A percentile compares a stretch with the other conserved stretches of the same genome.
Evolutionary conservation across 441 rosid genomes (phyloP).

Genomic region (Pelargonium citronellum): DNA sequence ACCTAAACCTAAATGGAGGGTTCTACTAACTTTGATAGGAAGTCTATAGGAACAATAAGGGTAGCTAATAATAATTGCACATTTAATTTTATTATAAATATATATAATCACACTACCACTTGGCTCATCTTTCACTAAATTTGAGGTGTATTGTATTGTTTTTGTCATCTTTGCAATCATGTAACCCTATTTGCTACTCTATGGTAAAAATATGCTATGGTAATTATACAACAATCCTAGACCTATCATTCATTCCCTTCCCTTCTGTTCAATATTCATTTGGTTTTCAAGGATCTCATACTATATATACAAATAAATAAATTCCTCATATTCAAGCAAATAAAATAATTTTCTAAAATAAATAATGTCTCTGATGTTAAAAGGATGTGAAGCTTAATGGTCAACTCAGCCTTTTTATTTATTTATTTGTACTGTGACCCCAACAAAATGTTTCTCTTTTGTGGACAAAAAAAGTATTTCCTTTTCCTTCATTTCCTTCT

Average conservation of each 20-base stretch:
- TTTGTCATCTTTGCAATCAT: constrained; percentile 8
- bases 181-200: constrained; percentile 2
- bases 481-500: no score
- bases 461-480: no score
- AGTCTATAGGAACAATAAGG: background rate
- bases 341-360: no score
- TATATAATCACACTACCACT: background rate
- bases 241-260: background rate
- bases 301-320: no score
- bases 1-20: constrained; percentile 4
- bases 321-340: no score
- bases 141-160: background rate
- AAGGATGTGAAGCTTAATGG: no score
- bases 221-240: constrained; percentile 1
- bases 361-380: no score
- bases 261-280: no score
- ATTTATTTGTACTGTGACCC: no score
- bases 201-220: background rate
- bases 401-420: no score
- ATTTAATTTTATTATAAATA: background rate
- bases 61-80: background rate
- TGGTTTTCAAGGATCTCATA: no score
- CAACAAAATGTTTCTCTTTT: no score
- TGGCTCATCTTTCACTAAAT: constrained; percentile 1
- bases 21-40: background rate